Evolutionary conservation across 176 grass and related monocot species (phyloP).

Genomic region (Eragrostis nindensis): DNA sequence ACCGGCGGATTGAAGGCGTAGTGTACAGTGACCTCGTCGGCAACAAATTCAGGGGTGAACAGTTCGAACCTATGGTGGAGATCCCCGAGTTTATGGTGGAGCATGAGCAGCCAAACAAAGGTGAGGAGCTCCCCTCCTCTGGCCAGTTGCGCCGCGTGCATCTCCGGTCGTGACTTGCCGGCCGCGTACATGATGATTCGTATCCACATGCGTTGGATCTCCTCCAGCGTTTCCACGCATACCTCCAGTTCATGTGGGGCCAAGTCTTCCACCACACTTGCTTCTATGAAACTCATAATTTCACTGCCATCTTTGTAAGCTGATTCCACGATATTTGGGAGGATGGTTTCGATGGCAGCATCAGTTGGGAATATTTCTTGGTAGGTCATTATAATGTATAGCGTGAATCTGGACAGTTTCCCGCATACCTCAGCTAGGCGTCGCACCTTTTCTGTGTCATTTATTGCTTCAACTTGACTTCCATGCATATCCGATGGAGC

Average conservation of each 20-base stretch:
- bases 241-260: background rate
- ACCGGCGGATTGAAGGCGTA: too few relatives aligned
- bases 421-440: background rate
- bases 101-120: slow-evolving; percentile 20
- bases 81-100: background rate
- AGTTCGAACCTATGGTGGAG: background rate
- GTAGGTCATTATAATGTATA: background rate
- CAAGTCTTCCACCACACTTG: too few relatives aligned
- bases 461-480: too few relatives aligned
- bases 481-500: too few relatives aligned
- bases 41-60: too few relatives aligned
- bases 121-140: slow-evolving; percentile 21
- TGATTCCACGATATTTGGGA: too few relatives aligned
- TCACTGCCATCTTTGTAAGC: background rate
- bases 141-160: background rate
- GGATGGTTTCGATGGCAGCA: background rate
- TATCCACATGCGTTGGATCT: background rate
- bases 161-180: background rate
- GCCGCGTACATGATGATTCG: background rate
- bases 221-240: background rate
- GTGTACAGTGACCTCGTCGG: too few relatives aligned
- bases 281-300: too few relatives aligned
- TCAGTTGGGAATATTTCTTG: background rate
- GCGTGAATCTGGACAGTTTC: slow-evolving; percentile 24
- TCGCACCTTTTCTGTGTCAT: too few relatives aligned